Percentiles rank a stretch among this genome's conserved stretches.
Conservation (phyloP, 2,329 filamentous ascomycete genomes). For the Madurella mycetomatis region DNA sequence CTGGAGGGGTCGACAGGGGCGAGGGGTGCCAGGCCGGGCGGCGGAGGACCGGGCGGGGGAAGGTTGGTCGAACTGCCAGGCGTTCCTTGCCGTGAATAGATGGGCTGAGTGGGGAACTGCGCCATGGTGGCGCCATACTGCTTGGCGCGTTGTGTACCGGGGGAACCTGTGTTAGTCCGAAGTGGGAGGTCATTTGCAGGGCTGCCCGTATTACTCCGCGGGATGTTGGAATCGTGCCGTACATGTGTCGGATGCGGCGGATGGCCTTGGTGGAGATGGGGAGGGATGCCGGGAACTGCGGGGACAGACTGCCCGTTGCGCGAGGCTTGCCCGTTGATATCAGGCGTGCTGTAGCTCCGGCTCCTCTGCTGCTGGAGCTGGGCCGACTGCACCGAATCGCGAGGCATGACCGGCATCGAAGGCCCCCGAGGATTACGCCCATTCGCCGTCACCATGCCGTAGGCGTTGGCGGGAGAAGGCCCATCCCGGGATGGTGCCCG, state of each 20-base stretch:
- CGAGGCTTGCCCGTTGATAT: constrained; percentile 71
- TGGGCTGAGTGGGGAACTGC: constrained; percentile 53
- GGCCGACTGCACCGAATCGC: constrained; percentile 48
- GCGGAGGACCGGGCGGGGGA: constrained; percentile 33
- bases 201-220: constrained; percentile 77
- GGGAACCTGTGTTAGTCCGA: constrained; percentile 66
- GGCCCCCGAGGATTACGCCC: constrained; percentile 69
- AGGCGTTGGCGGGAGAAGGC: constrained; percentile 58
- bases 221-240: constrained; percentile 55
- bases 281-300: constrained; percentile 70
- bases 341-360: constrained; percentile 90
- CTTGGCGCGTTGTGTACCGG: constrained; percentile 56
- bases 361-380: constrained; percentile 65
- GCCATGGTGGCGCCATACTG: constrained; percentile 49
- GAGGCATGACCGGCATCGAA: constrained; percentile 67
- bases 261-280: constrained; percentile 64
- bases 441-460: constrained; percentile 47
- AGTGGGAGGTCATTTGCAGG: constrained; percentile 65
- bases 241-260: constrained; percentile 51
- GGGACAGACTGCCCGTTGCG: constrained; percentile 53
- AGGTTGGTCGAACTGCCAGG: constrained; percentile 25
- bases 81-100: constrained; percentile 46
- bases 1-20: constrained; percentile 34
- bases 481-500: constrained; percentile 77
- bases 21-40: constrained; percentile 29